Conservation (phyloP, 106 monocot species). For the Acanthochlamys bracteata region DNA sequence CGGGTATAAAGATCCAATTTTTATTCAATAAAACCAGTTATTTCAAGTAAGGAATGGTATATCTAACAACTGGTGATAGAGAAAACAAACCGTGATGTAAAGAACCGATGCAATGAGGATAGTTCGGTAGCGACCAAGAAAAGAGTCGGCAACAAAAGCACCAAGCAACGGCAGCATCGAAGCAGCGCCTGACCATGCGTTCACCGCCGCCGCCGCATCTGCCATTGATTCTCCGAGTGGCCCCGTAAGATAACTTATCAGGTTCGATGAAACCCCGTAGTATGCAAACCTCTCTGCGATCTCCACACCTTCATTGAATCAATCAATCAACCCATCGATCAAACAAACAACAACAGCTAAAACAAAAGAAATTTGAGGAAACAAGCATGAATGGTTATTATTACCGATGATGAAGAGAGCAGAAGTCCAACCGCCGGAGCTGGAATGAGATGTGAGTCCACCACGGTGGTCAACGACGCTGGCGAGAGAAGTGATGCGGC, state of each 20-base stretch:
- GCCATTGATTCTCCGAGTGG: constrained; percentile 38
- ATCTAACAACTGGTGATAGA: neutral
- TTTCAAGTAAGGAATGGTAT: too few species aligned
- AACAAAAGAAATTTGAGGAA: too few species aligned
- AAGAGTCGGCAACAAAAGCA: constrained; percentile 54
- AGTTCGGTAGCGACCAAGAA: constrained; percentile 56
- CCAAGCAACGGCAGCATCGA: constrained; percentile 37
- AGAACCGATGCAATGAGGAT: constrained; percentile 30
- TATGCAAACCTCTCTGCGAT: constrained; percentile 42
- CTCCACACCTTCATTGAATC: constrained; percentile 28
- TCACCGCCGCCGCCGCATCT: constrained; percentile 41
- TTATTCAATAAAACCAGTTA: too few species aligned
- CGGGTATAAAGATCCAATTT: too few species aligned
- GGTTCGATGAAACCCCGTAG: constrained; percentile 50
- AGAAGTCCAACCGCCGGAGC: constrained; percentile 8
- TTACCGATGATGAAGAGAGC: constrained; percentile 40
- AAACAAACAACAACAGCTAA: too few species aligned
- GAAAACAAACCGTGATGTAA: constrained; percentile 41
- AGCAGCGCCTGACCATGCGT: constrained; percentile 36
- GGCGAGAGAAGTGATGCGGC: too few species aligned
- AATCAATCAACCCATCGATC: too few species aligned
- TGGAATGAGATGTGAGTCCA: neutral
- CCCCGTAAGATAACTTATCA: constrained; percentile 55
- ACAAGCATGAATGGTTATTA: too few species aligned
- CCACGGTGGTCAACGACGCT: neutral